A percentile compares a stretch with the other conserved stretches of the same genome.
Evolutionary conservation across 2,329 filamentous ascomycete genomes (phyloP).

Genomic region (Talaromyces amestolkiae): DNA sequence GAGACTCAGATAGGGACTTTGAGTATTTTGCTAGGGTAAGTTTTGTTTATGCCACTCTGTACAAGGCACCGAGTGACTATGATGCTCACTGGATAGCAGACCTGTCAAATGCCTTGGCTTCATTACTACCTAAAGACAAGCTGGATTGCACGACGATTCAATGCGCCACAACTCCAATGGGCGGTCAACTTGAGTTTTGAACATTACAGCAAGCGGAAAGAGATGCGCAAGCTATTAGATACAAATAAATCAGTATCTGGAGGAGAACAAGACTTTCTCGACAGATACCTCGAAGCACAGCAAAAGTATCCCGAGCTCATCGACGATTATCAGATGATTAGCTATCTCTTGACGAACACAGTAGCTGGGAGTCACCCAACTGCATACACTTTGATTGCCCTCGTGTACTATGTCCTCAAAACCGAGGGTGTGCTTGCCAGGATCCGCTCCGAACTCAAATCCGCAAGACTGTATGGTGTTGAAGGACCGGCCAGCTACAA

Average conservation of each 20-base stretch:
- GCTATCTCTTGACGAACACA: slow-evolving; percentile 27
- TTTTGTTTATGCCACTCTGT: background rate
- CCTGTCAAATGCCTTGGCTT: slow-evolving; percentile 19
- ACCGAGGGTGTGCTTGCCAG: slow-evolving; percentile 25
- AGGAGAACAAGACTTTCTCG: slow-evolving; percentile 23
- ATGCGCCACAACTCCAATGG: slow-evolving; percentile 19
- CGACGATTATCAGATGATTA: slow-evolving; percentile 22
- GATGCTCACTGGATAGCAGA: slow-evolving; percentile 1
- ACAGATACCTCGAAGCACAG: slow-evolving; percentile 23
- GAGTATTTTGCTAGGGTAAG: slow-evolving; percentile 14
- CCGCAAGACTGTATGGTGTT: slow-evolving; percentile 17
- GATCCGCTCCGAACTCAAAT: slow-evolving; percentile 28
- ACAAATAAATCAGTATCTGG: background rate
- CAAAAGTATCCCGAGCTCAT: slow-evolving; percentile 24
- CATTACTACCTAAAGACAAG: slow-evolving; percentile 24
- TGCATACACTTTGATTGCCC: slow-evolving; percentile 31
- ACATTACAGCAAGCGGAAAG: slow-evolving; percentile 11
- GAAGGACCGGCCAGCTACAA: slow-evolving; percentile 18
- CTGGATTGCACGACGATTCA: slow-evolving; percentile 11
- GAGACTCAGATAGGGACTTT: slow-evolving; percentile 11
- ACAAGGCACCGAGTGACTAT: background rate
- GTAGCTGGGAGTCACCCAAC: slow-evolving; percentile 37
- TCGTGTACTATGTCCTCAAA: slow-evolving; percentile 34
- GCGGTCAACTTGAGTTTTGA: slow-evolving; percentile 19
- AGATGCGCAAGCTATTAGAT: background rate